Base-by-base conservation (phyloP, 352 stramenopile species). In the Phytophthora ohioensis region DNA sequence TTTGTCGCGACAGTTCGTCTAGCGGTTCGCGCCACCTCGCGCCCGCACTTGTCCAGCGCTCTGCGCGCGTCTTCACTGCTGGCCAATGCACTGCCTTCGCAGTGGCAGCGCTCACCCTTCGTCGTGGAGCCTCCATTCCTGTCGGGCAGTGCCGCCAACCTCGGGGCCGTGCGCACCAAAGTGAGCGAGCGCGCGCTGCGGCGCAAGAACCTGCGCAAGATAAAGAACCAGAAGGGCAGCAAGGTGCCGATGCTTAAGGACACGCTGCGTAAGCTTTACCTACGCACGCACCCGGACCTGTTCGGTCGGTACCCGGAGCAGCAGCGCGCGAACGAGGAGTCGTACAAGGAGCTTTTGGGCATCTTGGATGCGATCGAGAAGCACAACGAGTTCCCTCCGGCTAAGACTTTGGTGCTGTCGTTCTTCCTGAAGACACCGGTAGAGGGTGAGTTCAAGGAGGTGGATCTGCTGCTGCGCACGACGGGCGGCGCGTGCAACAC, bases 301-400 rank as follows among this genome's bases (percentile, higher is more conserved):
- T 93, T 93, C 59, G 85, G 83, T 17, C 76, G 88, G 64, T 91
- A 90, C 73, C 85, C 85, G 54, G 69, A 76, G 64, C 83, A 93
- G 66, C 85, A 89, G 63, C 59, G 76, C 17, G 66, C 70, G 42
- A 91, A 93, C 80, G 85, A 88, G 51, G 80, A 79, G 64, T 91
- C 83, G 69, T 93, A 93, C 77, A 91, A 91, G 69, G 85, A 93
- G 68, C 75, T 93, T 42, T 78, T 93, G 75, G 85, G 85, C 60
- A 93, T 93, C 56, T 66, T 93, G 60, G 84, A 91, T 68, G 85
- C 85, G 60, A 91, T 93, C 70, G 80, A 91, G 61, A 91, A 90
- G 67, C 77, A 90, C 74, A 89, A 91, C 63, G 82, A 90, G 73
- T 93, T 91, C 55, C 85, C 85, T 61, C 82, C 83, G 13, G 83